Percentiles rank a stretch among this genome's conserved stretches.
Evolutionary conservation across 176 grass and related monocot species (phyloP).

Genomic region (Pharus latifolius): DNA sequence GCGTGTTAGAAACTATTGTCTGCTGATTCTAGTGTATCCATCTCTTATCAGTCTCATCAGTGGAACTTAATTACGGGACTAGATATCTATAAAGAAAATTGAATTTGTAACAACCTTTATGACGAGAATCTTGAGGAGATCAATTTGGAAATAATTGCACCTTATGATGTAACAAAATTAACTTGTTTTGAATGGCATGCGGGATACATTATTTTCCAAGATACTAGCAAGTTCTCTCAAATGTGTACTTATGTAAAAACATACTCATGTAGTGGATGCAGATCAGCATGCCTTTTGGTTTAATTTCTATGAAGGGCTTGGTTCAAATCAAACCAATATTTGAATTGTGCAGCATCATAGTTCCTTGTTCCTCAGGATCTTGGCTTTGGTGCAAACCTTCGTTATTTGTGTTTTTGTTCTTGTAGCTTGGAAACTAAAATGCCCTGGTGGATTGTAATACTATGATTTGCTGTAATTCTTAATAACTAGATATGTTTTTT

Average conservation of each 20-base stretch:
- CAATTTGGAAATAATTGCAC: not conserved
- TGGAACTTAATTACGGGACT: too few species aligned
- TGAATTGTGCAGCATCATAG: too few species aligned
- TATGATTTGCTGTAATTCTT: not conserved
- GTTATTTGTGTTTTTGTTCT: too few species aligned
- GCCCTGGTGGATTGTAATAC: too few species aligned
- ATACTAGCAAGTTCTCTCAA: not conserved
- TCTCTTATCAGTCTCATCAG: too few species aligned
- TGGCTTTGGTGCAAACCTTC: too few species aligned
- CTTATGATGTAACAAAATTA: not conserved
- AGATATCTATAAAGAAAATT: too few species aligned
- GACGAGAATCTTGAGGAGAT: not conserved
- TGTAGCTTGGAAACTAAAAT: too few species aligned
- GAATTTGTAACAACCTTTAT: not conserved
- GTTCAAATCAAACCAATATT: too few species aligned
- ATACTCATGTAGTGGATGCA: not conserved
- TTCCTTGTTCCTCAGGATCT: too few species aligned
- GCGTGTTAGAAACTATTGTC: not conserved
- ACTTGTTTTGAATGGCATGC: not conserved
- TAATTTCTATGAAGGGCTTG: not conserved
- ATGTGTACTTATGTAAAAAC: not conserved
- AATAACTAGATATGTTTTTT: not conserved
- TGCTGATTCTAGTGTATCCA: not conserved
- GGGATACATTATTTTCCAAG: not conserved
- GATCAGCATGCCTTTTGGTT: not conserved